Base-by-base conservation (phyloP, 371 early-diverging fungal genomes). In the Capillidium heterosporum region DNA sequence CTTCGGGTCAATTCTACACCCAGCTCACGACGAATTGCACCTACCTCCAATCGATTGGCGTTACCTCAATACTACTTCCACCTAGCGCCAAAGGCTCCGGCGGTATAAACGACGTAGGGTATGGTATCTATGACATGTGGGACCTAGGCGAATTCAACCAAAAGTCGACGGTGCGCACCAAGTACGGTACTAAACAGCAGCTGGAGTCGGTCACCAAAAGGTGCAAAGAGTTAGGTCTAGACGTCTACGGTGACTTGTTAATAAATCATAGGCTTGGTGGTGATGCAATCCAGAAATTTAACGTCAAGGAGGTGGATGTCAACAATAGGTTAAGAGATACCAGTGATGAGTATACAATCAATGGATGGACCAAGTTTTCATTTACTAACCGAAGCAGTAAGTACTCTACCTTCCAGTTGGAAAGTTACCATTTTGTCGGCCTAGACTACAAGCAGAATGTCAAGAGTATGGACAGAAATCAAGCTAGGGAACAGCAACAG, bases 131-230 rank as follows among this genome's bases (percentile, higher is more conserved):
- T 49, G 65, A 71, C 48, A 47, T 69, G 24, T 71, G 67, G 69
- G 71, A 71, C 42, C 47, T 71, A 31, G 67, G 71, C 13, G 69
- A 71, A 47, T 69, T 68, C 57, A 63, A 71, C 28, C 67, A 68
- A 42, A 68, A 71, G 48, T 63, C 65, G 1, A 48, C 59, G 1
- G 58, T 68, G 17, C 57, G 65, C 0, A 69, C 69, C 28, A 71
- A 71, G 39, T 69, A 67, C 35, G 69, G 69, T 15, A 67, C 69
- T 19, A 67, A 67, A 35, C 58, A 60, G 21, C 63, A 67, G 42
- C 64, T 71, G 10, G 44, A 58, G 26, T 63, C 46, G 2, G 65
- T 64, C 8, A 62, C 66, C 31, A 57, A 65, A 15, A 65, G 60
- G n/a, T 59, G 58, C 32, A 54, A 63, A 43, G 50, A 63, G 1